phyloP scores from a whole-genome alignment of 345 rosid species.

The Ailanthus altissimus region DNA sequence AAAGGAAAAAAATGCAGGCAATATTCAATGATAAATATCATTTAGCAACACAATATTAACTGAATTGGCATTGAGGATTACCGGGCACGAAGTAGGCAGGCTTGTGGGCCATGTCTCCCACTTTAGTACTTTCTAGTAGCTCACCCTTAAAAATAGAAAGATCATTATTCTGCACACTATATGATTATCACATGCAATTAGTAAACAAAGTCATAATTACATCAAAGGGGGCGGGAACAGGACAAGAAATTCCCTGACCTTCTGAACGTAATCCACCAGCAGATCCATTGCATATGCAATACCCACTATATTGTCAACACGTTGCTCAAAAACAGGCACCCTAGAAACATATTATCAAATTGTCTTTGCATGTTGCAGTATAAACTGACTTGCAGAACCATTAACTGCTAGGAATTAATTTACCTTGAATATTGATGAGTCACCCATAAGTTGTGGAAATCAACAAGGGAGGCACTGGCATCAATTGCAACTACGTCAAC shows the following conservation, averaged over 20 bases:
- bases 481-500: conserved; percentile 98
- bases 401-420: conserved; percentile 14
- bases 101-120: conserved; percentile 95
- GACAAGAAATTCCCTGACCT: conserved; percentile 55
- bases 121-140: conserved; percentile 72
- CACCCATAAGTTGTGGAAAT: conserved; percentile 88
- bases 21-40: neutral
- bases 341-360: conserved; percentile 39
- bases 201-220: conserved; percentile 27
- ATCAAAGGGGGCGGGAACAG: conserved; percentile 14
- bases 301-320: conserved; percentile 93
- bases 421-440: conserved; percentile 98
- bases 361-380: conserved; percentile 25
- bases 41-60: neutral
- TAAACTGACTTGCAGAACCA: conserved; percentile 12
- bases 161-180: conserved; percentile 45
- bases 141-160: conserved; percentile 93
- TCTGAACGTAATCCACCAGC: conserved; percentile 86
- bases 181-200: conserved; percentile 39
- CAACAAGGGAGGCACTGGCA: conserved; percentile 73
- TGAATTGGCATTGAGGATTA: conserved; percentile 35
- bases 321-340: conserved; percentile 99
- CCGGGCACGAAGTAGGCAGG: conserved; percentile 98
- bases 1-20: neutral
- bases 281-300: conserved; percentile 99